Conservation (phyloP, 768 basidiomycete species). For the Tulasnella calospora region DNA sequence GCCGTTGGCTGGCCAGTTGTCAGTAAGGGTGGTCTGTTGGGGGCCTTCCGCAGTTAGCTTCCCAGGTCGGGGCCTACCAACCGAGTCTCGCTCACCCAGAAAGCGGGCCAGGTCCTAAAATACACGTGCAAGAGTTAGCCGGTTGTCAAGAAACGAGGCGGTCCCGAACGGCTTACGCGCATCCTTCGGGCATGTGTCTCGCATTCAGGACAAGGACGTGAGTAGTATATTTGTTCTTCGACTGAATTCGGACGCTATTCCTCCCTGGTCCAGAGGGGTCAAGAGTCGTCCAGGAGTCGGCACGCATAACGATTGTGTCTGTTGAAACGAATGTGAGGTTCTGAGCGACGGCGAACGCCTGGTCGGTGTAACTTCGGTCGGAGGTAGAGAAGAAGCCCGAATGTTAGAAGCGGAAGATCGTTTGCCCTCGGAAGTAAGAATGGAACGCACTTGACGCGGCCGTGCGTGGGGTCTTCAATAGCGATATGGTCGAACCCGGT, state of each 20-base stretch:
- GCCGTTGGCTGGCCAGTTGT: constrained; percentile 19
- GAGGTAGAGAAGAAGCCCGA: not conserved
- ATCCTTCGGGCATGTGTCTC: constrained; percentile 28
- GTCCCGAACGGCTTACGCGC: not conserved
- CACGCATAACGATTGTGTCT: constrained; percentile 26
- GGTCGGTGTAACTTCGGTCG: constrained; percentile 18
- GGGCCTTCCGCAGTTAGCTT: not conserved
- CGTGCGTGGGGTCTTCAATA: constrained; percentile 30
- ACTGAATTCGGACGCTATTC: constrained; percentile 27
- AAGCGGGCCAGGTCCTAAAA: constrained; percentile 30
- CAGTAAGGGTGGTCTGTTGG: not conserved
- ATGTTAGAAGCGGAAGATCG: not conserved
- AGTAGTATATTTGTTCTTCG: constrained; percentile 20
- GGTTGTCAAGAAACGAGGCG: not conserved
- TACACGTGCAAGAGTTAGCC: not conserved
- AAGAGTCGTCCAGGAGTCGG: constrained; percentile 26
- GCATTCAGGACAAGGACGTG: constrained; percentile 18
- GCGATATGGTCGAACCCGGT: constrained; percentile 28
- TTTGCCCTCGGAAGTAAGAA: not conserved
- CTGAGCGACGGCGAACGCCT: constrained; percentile 16
- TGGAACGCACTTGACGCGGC: constrained; percentile 29
- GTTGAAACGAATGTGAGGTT: constrained; percentile 26
- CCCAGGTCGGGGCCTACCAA: not conserved
- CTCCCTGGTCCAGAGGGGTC: constrained; percentile 21
- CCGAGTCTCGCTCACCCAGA: constrained; percentile 23